Conservation (phyloP, 257 asterid genomes). For the Coffea canephora region DNA sequence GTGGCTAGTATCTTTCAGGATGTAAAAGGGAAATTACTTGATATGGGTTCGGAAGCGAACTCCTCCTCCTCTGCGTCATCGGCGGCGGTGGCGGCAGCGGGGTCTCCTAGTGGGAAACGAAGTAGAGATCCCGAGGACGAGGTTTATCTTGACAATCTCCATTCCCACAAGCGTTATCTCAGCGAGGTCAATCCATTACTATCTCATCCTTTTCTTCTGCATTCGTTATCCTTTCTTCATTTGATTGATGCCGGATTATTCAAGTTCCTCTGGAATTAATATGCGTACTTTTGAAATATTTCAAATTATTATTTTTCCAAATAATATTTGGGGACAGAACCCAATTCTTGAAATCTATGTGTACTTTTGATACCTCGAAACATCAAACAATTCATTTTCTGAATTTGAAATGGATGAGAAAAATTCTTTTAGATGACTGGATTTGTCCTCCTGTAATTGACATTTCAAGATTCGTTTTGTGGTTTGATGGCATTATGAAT, state of each 20-base stretch:
- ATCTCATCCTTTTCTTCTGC: background rate
- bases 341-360: background rate
- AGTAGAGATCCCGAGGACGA: constrained; percentile 91
- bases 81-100: constrained; percentile 18
- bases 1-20: background rate
- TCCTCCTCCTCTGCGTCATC: constrained; percentile 30
- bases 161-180: constrained; percentile 92
- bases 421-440: background rate
- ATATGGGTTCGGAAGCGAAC: constrained; percentile 54
- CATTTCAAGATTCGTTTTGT: background rate
- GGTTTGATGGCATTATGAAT: background rate
- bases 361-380: background rate
- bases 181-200: constrained; percentile 62
- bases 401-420: background rate
- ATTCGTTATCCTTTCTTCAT: background rate
- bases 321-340: background rate
- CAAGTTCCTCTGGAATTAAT: background rate
- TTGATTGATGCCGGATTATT: background rate
- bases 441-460: background rate
- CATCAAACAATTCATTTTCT: background rate
- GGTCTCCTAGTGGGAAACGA: constrained; percentile 57
- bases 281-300: background rate
- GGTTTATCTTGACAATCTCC: constrained; percentile 86
- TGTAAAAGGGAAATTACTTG: background rate
- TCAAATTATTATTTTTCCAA: no score